phyloP scores from a whole-genome alignment of 2,329 filamentous ascomycete species.

The Eutypa lata region DNA sequence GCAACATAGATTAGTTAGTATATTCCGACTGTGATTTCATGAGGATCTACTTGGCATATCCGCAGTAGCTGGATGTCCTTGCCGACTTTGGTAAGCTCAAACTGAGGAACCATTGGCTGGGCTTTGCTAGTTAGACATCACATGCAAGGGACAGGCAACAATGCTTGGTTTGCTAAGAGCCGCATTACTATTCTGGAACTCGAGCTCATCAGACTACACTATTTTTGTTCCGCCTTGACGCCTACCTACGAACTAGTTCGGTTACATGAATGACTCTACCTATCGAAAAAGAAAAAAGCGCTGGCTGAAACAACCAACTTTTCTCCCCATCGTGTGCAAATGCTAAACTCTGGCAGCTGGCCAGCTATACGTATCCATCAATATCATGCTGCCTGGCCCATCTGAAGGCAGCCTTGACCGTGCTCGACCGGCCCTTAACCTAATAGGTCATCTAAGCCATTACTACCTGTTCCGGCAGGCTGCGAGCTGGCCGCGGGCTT shows the following conservation, averaged over 20 bases:
- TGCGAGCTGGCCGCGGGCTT: constrained; percentile 19
- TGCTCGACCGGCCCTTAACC: constrained; percentile 18
- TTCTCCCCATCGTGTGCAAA: constrained; percentile 19
- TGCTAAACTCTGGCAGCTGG: constrained; percentile 6
- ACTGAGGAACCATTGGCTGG: not conserved
- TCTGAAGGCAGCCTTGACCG: not conserved
- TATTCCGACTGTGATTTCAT: not conserved
- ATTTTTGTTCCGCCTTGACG: constrained; percentile 40
- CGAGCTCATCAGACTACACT: constrained; percentile 9
- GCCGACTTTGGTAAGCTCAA: no score
- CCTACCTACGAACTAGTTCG: constrained; percentile 31
- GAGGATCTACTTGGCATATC: no score
- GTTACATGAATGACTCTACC: constrained; percentile 31
- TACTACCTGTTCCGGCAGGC: constrained; percentile 17
- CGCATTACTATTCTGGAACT: constrained; percentile 1
- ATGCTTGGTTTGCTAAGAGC: not conserved
- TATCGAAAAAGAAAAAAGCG: constrained; percentile 11
- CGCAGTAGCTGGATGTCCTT: no score
- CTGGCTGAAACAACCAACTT: constrained; percentile 5
- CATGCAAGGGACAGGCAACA: not conserved
- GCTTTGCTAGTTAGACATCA: not conserved
- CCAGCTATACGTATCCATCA: no score
- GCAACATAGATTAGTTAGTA: not conserved
- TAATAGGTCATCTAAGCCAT: constrained; percentile 29
- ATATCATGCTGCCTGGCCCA: constrained; percentile 1